These are phyloP conservation scores for Akanthomyces uredinophilus DNA, from an alignment of 2,329 filamentous ascomycete species.

Conservation along the genomic window DNA sequence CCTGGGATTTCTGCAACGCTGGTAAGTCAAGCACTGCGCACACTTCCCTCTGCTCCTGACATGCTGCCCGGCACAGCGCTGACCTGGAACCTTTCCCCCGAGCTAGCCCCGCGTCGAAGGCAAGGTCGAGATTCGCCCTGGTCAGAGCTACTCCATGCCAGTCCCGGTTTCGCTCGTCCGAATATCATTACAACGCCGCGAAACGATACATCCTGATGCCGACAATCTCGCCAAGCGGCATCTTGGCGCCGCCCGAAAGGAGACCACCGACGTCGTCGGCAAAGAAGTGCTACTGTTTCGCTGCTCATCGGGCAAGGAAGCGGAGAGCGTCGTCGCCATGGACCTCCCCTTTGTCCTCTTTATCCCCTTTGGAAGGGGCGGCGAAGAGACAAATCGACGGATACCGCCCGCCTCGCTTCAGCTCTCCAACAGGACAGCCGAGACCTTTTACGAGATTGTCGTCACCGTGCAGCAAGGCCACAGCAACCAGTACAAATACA, in stretches of 20 bases:
- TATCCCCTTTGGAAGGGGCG: constrained; percentile 88
- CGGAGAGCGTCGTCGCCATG: constrained; percentile 89
- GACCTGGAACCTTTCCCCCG: constrained; percentile 18
- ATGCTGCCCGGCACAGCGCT: background rate
- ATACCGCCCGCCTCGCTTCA: constrained; percentile 91
- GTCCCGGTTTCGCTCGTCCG: constrained; percentile 89
- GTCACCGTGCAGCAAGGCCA: constrained; percentile 92
- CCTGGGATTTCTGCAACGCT: constrained; percentile 95
- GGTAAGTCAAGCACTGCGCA: constrained; percentile 53
- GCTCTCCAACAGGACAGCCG: constrained; percentile 85
- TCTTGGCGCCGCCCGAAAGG: constrained; percentile 81
- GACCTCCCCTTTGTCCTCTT: constrained; percentile 96
- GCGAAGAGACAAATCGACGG: constrained; percentile 81
- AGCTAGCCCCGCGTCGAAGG: constrained; percentile 89
- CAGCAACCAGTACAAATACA: constrained; percentile 80
- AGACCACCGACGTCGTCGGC: constrained; percentile 86
- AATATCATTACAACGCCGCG: constrained; percentile 86
- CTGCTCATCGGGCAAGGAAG: constrained; percentile 76
- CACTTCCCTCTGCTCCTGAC: constrained; percentile 9
- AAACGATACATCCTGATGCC: constrained; percentile 94
- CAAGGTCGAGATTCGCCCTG: constrained; percentile 91
- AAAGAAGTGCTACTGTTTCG: constrained; percentile 92
- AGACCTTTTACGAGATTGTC: constrained; percentile 95
- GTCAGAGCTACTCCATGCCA: constrained; percentile 77
- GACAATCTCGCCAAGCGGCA: constrained; percentile 92